Base-by-base conservation (phyloP, 2,329 filamentous ascomycete genomes). In the Beauveria caledonica region DNA sequence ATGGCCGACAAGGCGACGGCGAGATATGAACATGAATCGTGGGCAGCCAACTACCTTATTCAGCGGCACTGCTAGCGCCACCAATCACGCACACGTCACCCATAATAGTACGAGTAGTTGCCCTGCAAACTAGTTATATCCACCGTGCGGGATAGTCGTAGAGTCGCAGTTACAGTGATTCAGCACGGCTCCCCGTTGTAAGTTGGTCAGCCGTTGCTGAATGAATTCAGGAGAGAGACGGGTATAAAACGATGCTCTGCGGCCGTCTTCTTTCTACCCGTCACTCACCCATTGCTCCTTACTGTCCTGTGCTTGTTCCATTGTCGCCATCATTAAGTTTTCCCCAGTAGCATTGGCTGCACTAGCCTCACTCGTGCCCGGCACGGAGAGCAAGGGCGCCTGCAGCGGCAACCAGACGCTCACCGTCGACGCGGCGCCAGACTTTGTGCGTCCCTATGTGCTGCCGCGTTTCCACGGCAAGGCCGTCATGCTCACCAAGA, bases 401-500 rank as follows among this genome's bases (percentile, higher is more conserved):
- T 10, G 7, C 15, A 40, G 23, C 3, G 29, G n/a, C 27, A 19
- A n/a, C 25, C 55, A 42, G 21, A 42, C 33, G 15, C 44, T 67
- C 40, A 40, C 61, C 7, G 66, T 67, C 8, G 57, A 66, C 6
- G 40, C 36, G 10, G 66, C 66, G 3, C 66, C 66, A 1, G 62
- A 66, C 40, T 55, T 63, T 45, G 46, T 64, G 11, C 66, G 66
- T 1, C 66, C 66, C 3, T 68, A 68, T n/a, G 66, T 68, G 21
- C 60, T 68, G 21, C 66, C 66, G 15, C 64, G 61, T 13, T 67
- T 65, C 60, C 59, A 62, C 25, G 66, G 66, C 46, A 63, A 62
- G 11, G 65, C 65, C 40, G 58, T 65, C 46, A 61, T 63, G 50
- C 55, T 68, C 48, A 66, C 66, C 5, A 23, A 58, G 11, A 62